These are phyloP conservation scores for Aureobasidium subglaciale DNA, from an alignment of 2,329 filamentous ascomycete genomes.

Conservation along the genomic window DNA sequence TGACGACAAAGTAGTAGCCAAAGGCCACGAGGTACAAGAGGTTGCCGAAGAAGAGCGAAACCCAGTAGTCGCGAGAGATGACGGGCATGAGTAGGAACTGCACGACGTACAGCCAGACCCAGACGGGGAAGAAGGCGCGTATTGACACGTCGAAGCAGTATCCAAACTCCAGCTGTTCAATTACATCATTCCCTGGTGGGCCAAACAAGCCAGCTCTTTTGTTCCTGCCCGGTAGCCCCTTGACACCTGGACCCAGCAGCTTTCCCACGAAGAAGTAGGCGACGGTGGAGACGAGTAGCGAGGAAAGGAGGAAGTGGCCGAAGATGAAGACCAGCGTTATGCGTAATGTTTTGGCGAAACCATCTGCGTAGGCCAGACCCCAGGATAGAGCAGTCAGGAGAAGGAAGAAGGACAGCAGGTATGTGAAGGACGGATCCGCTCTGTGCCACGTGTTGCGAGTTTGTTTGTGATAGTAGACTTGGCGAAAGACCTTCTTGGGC, in stretches of 20 bases:
- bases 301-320: conserved; percentile 55
- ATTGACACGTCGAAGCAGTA: conserved; percentile 67
- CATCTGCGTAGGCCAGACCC: conserved; percentile 50
- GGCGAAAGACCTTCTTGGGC: conserved; percentile 64
- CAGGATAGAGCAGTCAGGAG: conserved; percentile 47
- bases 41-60: conserved; percentile 56
- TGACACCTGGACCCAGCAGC: conserved; percentile 52
- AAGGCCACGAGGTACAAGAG: conserved; percentile 59
- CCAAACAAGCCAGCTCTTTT: conserved; percentile 52
- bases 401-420: conserved; percentile 60
- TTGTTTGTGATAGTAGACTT: conserved; percentile 61
- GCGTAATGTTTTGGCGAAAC: conserved; percentile 36
- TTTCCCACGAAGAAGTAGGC: conserved; percentile 58
- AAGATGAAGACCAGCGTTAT: conserved; percentile 44
- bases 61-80: conserved; percentile 47
- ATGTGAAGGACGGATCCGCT: conserved; percentile 62
- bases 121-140: conserved; percentile 60
- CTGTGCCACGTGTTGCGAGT: conserved; percentile 65
- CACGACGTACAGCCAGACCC: conserved; percentile 59
- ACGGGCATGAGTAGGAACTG: conserved; percentile 62
- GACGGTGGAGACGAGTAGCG: conserved; percentile 52
- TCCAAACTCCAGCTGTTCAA: conserved; percentile 59
- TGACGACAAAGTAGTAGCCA: conserved; percentile 61
- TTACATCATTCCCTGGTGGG: conserved; percentile 42
- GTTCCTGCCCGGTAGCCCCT: conserved; percentile 44